phyloP scores from a whole-genome alignment of 2,329 filamentous ascomycete species.

The Hypomyces rosellus region DNA sequence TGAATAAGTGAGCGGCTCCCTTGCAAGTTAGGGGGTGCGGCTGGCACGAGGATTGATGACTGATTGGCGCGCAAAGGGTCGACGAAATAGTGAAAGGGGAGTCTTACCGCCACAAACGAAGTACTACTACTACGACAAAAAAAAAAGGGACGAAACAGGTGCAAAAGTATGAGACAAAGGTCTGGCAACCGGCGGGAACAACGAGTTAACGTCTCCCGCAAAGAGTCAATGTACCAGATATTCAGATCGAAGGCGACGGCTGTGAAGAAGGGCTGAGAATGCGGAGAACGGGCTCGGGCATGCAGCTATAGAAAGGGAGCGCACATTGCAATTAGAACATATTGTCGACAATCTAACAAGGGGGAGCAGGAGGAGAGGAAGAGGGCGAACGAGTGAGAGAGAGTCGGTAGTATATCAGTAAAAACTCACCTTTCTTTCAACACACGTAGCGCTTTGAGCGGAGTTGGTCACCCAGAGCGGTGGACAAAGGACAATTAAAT shows the following conservation, averaged over 20 bases:
- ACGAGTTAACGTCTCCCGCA: constrained; percentile 61
- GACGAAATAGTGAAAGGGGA: constrained; percentile 18
- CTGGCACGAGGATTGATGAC: constrained; percentile 21
- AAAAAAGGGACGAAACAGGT: constrained; percentile 34
- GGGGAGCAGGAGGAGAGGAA: background rate
- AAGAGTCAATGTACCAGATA: constrained; percentile 35
- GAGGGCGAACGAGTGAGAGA: too few species aligned
- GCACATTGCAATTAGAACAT: constrained; percentile 20
- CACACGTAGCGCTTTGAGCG: constrained; percentile 6
- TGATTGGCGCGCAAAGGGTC: constrained; percentile 13
- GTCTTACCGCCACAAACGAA: constrained; percentile 47
- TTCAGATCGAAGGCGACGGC: constrained; percentile 29
- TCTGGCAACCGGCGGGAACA: constrained; percentile 49
- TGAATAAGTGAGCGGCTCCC: constrained; percentile 20
- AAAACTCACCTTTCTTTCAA: constrained; percentile 4
- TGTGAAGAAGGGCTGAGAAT: constrained; percentile 33
- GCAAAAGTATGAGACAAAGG: constrained; percentile 35
- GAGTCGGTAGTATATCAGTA: background rate
- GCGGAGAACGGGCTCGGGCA: constrained; percentile 29
- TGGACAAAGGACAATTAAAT: constrained; percentile 9
- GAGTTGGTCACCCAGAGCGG: constrained; percentile 5
- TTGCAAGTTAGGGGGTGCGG: constrained; percentile 21
- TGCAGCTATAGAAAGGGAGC: constrained; percentile 26
- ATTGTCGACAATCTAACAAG: constrained; percentile 2
- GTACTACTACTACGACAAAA: too few species aligned